Conservation (phyloP, 2,329 filamentous ascomycete genomes). For the Aureobasidium sp. region DNA sequence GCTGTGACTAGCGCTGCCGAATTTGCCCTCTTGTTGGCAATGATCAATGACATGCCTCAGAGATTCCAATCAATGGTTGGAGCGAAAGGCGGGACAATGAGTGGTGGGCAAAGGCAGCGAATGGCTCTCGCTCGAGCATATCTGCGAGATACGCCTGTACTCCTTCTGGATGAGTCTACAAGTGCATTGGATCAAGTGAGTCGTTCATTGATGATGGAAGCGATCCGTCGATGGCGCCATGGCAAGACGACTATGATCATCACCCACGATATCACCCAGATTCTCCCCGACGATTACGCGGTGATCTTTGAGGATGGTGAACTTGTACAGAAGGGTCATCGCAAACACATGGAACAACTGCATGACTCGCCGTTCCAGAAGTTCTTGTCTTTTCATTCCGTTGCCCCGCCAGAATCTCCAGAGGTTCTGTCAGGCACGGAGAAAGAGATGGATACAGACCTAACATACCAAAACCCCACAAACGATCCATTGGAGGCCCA, state of each 20-base stretch:
- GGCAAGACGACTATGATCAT: slow-evolving; percentile 87
- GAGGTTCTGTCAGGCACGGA: neutral
- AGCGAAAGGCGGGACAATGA: slow-evolving; percentile 59
- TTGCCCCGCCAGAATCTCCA: neutral
- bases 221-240: slow-evolving; percentile 65
- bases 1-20: slow-evolving; percentile 56
- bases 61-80: slow-evolving; percentile 67
- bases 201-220: slow-evolving; percentile 59
- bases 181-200: slow-evolving; percentile 74
- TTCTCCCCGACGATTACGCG: slow-evolving; percentile 62
- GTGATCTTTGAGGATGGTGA: slow-evolving; percentile 66
- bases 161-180: slow-evolving; percentile 83
- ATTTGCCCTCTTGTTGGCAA: slow-evolving; percentile 59
- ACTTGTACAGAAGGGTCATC: slow-evolving; percentile 61
- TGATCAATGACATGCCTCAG: slow-evolving; percentile 56
- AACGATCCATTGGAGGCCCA: slow-evolving; percentile 22
- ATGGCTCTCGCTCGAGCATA: slow-evolving; percentile 71
- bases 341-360: slow-evolving; percentile 42
- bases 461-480: neutral
- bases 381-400: slow-evolving; percentile 17
- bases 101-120: slow-evolving; percentile 77
- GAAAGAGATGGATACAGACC: neutral
- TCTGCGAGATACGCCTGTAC: slow-evolving; percentile 65
- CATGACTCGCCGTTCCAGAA: slow-evolving; percentile 24
- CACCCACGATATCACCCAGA: slow-evolving; percentile 78